These are phyloP conservation scores for Canna indica DNA, from an alignment of 176 grass and related monocot genomes.

Conservation along the genomic window DNA sequence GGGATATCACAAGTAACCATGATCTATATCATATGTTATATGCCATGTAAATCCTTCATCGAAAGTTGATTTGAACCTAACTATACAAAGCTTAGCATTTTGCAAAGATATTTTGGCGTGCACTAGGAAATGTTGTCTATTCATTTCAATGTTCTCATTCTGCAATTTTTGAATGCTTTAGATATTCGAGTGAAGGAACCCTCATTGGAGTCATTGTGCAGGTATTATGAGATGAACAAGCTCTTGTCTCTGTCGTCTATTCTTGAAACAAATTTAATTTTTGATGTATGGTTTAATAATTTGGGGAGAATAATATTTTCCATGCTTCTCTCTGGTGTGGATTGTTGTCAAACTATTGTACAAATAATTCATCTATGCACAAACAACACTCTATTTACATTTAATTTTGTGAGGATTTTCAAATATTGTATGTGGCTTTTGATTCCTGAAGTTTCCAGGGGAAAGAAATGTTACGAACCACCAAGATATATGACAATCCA, in stretches of 20 bases:
- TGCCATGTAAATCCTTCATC: no score
- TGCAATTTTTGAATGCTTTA: conserved; percentile 18
- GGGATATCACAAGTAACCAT: no score
- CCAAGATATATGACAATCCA: conserved; percentile 82
- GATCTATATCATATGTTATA: no score
- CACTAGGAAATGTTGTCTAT: not conserved
- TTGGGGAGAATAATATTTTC: not conserved
- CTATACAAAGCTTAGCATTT: not conserved
- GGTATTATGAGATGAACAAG: conserved; percentile 24
- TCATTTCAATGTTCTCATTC: not conserved
- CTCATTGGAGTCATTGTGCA: conserved; percentile 85
- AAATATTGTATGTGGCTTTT: not conserved
- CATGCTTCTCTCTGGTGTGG: not conserved
- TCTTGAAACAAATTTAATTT: not conserved
- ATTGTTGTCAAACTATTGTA: not conserved
- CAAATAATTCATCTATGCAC: not conserved
- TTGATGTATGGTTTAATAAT: not conserved
- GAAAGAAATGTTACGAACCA: conserved; percentile 88
- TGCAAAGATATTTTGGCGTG: not conserved
- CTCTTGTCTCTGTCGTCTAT: not conserved
- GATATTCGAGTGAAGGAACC: conserved; percentile 97
- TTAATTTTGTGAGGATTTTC: not conserved
- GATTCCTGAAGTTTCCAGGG: conserved; percentile 40
- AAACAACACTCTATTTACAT: not conserved
- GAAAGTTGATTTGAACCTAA: no score